These are phyloP conservation scores for Spencermartinsiella ligniputridi DNA, from an alignment of 1,139 yeast genomes.

Conservation along the genomic window DNA sequence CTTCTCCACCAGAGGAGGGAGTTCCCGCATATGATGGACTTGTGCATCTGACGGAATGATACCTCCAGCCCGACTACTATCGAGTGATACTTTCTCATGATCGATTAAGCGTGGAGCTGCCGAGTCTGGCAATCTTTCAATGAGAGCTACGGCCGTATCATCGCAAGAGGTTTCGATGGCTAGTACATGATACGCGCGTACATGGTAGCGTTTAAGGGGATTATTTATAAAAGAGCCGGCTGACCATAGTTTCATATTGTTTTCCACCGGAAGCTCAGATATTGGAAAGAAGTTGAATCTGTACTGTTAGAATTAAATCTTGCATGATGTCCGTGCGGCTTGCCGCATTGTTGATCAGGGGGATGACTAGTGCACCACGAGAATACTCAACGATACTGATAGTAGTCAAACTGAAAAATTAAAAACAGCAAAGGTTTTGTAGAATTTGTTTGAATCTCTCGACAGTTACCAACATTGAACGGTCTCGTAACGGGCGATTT, in stretches of 20 bases:
- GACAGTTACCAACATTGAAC: too few relatives aligned
- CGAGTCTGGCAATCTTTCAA: constrained; percentile 43
- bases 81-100: constrained; percentile 61
- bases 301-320: too few relatives aligned
- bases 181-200: constrained; percentile 56
- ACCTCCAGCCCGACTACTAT: constrained; percentile 71
- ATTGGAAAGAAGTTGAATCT: too few relatives aligned
- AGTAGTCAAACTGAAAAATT: too few relatives aligned
- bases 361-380: too few relatives aligned
- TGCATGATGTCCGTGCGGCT: too few relatives aligned
- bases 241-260: background rate
- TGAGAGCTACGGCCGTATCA: constrained; percentile 82
- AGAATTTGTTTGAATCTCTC: too few relatives aligned
- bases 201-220: background rate
- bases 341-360: too few relatives aligned
- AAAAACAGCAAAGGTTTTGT: too few relatives aligned
- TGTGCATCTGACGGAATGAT: constrained; percentile 86
- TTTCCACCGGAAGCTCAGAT: background rate
- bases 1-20: constrained; percentile 45
- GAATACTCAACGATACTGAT: too few relatives aligned
- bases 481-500: too few relatives aligned
- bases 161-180: constrained; percentile 95
- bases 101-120: constrained; percentile 50
- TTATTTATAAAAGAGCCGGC: too few relatives aligned
- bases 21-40: constrained; percentile 60